Base-by-base conservation (phyloP, 2,329 filamentous ascomycete species). In the Raffaelea ambrosiae region DNA sequence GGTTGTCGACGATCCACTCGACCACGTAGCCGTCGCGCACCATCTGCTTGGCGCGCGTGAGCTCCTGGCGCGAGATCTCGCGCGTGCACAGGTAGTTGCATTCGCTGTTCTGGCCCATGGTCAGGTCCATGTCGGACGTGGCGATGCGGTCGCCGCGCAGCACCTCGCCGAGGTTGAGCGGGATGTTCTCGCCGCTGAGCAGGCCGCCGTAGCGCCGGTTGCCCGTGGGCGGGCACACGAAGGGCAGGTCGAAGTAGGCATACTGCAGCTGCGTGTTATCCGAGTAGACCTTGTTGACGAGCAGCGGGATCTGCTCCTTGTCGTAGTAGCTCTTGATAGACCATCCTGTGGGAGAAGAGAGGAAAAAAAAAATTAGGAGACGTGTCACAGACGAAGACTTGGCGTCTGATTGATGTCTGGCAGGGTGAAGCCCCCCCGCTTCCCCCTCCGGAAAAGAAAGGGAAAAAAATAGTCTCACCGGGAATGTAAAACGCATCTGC, bases 1-100 rank as follows among this genome's bases (percentile, higher is more conserved):
- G 73, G 58, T 95, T 95, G 64, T 95, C 88, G 54, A 93, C 85
- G 55, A 95, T 94, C 89, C 88, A 95, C 65, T 95, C 88, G 2
- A 83, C 83, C n/a, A 93, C 81, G 63, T 93, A 94, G 33, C 85
- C 86, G 46, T 89, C 78, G 51, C 76, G 77, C 36, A 95, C 83
- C 58, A 95, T 68, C 52, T 89, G 73, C 56, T 77, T 78, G 4
- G 86, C 84, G 61, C 80, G 77, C 56, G 76, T 74, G 49, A 94
- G 64, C 42, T 83, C 84, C 41, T 72, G 71, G 36, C 78, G 74
- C 53, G 77, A 76, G 16, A 93, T 71, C 47, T 83, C 74, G 44
- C 74, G 75, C 35, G 76, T 84, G 67, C 89, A 93, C 11, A 95
- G 75, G 56, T 82, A 76, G 52, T 76, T 79, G 56, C 84, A 89